Evolutionary conservation across 495 filamentous ascomycete genomes (phyloP), one percentile per base, ranked within the genome.

Genomic region (Chaetomium cochliodes): DNA sequence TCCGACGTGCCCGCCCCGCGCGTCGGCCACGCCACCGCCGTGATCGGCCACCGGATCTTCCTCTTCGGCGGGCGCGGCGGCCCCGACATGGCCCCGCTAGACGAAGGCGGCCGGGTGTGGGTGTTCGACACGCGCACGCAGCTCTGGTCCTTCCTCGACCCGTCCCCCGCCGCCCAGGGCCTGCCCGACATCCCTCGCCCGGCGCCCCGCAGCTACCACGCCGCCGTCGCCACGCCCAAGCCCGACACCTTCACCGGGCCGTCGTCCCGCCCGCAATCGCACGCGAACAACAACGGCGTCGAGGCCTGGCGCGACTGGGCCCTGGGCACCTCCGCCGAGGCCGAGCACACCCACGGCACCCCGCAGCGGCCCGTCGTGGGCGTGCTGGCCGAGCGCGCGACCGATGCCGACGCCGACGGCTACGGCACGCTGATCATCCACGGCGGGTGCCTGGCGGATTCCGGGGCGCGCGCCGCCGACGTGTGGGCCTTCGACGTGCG

Each of bases 401-500:
- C 71, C 9, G 82, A 83, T 66, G 70, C 74, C 26, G 80, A 83
- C 63, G 67, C 67, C 5, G 76, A 76, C 7, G 84, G 84, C 7
- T 80, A 83, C 72, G 82, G 82, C 41, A 84, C 82, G 0, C 73
- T 94, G 41, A 87, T 88, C 70, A 72, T 94, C 18, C 90, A 92
- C 67, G 90, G 87, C 8, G 91, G 91, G 0, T 90, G 87, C 67
- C 77, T 82, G 0, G 18, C 52, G 0, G 28, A 8, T 0, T 3
- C 81, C 78, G 9, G 84, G 80, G 18, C 15, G 0, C 66, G 66
- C 26, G 37, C 46, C 15, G 76, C 78, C 5, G 90, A 93, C 73
- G 70, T 92, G 0, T 93, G 90, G 90, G 81, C 84, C 0, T 92
- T 92, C 70, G 84, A 87, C 69, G 66, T 92, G 12, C 76, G 73